A percentile compares a stretch with the other conserved stretches of the same genome.
Conservation (phyloP, 129 eudicot genomes). For the Deinandra increscens region DNA sequence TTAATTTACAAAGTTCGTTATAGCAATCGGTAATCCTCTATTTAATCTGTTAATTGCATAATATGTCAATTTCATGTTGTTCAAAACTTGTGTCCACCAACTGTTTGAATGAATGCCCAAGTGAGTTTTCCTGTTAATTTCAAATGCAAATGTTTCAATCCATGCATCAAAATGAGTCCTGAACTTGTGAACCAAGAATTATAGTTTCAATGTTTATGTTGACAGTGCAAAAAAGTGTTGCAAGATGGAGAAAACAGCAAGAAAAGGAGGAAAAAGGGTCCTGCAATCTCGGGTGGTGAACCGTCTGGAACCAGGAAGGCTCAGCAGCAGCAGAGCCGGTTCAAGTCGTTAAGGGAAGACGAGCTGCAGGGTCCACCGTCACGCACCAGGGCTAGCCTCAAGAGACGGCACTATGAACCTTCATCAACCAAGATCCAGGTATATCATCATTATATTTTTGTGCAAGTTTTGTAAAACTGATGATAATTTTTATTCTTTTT, state of each 20-base stretch:
- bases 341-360: constrained; percentile 32
- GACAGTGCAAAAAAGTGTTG: constrained; percentile 17
- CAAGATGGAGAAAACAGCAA: constrained; percentile 31
- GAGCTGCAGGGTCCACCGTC: constrained; percentile 41
- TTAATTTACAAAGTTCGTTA: constrained; percentile 13
- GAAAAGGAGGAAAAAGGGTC: constrained; percentile 11
- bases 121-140: constrained; percentile 22
- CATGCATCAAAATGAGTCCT: not conserved
- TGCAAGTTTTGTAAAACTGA: not conserved
- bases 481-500: no score
- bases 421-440: constrained; percentile 27
- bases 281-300: constrained; percentile 6
- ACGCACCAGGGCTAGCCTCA: constrained; percentile 47
- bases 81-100: constrained; percentile 16
- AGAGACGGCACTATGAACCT: constrained; percentile 43
- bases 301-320: constrained; percentile 28
- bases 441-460: not conserved
- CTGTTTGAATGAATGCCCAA: constrained; percentile 29
- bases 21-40: constrained; percentile 21
- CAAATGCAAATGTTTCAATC: constrained; percentile 1
- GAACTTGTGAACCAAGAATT: not conserved
- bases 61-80: constrained; percentile 1
- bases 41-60: constrained; percentile 15
- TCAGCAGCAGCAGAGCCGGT: constrained; percentile 39
- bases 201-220: constrained; percentile 7